Evolutionary conservation across 345 rosid species (phyloP).

Genomic region (Populus alba): DNA sequence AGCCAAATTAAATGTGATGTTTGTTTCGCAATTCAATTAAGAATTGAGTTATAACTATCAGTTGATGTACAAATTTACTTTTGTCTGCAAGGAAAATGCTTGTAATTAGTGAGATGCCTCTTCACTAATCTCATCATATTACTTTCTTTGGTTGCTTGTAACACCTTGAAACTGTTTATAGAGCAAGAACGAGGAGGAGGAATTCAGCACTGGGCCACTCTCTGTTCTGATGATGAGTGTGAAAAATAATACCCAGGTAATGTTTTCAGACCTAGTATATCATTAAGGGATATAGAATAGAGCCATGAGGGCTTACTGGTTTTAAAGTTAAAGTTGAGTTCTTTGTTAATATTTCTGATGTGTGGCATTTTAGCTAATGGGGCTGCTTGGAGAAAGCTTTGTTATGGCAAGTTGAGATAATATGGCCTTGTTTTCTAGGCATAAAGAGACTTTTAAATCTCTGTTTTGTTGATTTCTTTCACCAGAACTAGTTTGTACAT

Average conservation of each 20-base stretch:
- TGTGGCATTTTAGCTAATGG: neutral
- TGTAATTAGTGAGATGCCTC: neutral
- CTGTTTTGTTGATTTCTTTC: conserved; percentile 2
- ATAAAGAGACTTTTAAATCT: neutral
- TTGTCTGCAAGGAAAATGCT: neutral
- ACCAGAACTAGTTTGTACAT: conserved; percentile 5
- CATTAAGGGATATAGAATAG: neutral
- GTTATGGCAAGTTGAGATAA: conserved; percentile 2
- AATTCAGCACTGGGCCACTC: conserved; percentile 91
- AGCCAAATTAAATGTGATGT: neutral
- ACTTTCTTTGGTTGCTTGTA: neutral
- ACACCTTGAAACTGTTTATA: neutral
- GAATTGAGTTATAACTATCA: neutral
- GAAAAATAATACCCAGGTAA: conserved; percentile 92
- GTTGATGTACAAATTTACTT: neutral
- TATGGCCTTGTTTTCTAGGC: conserved; percentile 7
- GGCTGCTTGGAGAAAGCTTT: conserved; percentile 4
- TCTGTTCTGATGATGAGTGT: conserved; percentile 99
- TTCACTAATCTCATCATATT: neutral
- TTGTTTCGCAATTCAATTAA: neutral
- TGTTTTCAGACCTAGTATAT: neutral
- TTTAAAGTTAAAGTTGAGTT: neutral
- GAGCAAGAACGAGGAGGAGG: conserved; percentile 84
- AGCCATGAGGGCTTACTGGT: neutral
- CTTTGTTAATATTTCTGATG: neutral